Conservation (phyloP, 2,329 filamentous ascomycete genomes). For the Cytospora leucostoma region DNA sequence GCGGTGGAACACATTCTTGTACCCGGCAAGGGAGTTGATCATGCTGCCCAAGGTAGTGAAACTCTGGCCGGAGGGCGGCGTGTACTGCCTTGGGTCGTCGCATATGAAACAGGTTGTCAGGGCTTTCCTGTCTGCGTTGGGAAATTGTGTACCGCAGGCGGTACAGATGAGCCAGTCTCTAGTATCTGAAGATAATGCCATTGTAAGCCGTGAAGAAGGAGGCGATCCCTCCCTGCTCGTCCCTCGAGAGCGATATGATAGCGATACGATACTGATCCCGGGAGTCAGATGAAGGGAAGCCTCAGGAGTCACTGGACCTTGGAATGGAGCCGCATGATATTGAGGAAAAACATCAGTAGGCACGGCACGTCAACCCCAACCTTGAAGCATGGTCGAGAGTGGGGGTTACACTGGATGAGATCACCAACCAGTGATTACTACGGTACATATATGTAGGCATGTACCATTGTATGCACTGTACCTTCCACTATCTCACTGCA, state of each 20-base stretch:
- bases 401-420: not conserved
- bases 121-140: slow-evolving; percentile 48
- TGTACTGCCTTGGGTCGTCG: slow-evolving; percentile 72
- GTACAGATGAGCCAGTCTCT: slow-evolving; percentile 56
- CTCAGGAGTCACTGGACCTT: not conserved
- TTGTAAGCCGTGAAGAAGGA: not conserved
- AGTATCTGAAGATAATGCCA: slow-evolving; percentile 1
- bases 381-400: slow-evolving; percentile 14
- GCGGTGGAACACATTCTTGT: slow-evolving; percentile 57
- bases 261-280: not conserved
- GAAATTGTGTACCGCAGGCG: slow-evolving; percentile 71
- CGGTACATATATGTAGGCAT: not conserved
- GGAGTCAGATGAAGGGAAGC: not conserved
- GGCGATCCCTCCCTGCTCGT: not conserved
- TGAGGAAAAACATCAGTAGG: not conserved
- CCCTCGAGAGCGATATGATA: not conserved
- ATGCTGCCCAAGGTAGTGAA: slow-evolving; percentile 63
- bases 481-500: not conserved
- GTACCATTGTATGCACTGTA: not conserved
- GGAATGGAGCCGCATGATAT: not conserved
- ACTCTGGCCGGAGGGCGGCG: slow-evolving; percentile 62
- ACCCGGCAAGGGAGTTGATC: slow-evolving; percentile 35
- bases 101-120: slow-evolving; percentile 67
- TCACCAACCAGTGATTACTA: not conserved
- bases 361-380: not conserved